Base-by-base conservation (phyloP, 768 basidiomycete species). In the Pisolithus tinctorius region DNA sequence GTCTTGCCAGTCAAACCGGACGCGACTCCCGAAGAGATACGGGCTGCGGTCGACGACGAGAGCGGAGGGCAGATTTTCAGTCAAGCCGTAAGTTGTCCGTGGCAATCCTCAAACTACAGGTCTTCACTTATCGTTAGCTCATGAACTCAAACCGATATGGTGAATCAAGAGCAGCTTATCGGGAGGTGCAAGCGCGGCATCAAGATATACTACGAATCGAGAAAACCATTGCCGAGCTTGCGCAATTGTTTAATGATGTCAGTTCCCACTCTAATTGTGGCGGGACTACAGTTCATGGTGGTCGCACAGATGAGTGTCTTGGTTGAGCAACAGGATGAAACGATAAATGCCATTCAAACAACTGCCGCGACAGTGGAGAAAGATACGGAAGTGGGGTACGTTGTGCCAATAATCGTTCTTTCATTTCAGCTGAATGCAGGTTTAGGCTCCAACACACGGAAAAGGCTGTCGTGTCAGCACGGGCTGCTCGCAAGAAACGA, bases 131-230 rank as follows among this genome's bases (percentile, higher is more conserved):
- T 31, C 16, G 50, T 40, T 58, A 94, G 89, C 76, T 96, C 56
- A 77, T 94, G 75, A 89, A 81, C 71, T 90, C 91, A 43, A 90
- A 86, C 68, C 87, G 90, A n/a, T 89, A 87, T 60, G 93, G 87
- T 48, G 86, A 88, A 63, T 91, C 94, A 43, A 78, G 86, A 49
- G 86, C 86, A 9, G 93, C 94, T 4, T 96, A 94, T 69, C 82
- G 85, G 47, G 95, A 99, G 65, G 95, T 97, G n/a, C 95, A 98
- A 72, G 89, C 87, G 61, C 86, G 95, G 54, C 93, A 98, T 63
- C 88, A 88, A 66, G 94, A 99, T 60, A 90, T 99, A 68, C 84
- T 92, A 69, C 86, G 87, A 62, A 98, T 99, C 61, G 95, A 97
- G 69, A 80, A 81, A 70, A 98, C 94, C 9, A 73, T 99, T 42